Percentiles rank a stretch among this genome's conserved stretches.
phyloP scores from a whole-genome alignment of 2,329 filamentous ascomycete species.

The Diaporthe sp. region DNA sequence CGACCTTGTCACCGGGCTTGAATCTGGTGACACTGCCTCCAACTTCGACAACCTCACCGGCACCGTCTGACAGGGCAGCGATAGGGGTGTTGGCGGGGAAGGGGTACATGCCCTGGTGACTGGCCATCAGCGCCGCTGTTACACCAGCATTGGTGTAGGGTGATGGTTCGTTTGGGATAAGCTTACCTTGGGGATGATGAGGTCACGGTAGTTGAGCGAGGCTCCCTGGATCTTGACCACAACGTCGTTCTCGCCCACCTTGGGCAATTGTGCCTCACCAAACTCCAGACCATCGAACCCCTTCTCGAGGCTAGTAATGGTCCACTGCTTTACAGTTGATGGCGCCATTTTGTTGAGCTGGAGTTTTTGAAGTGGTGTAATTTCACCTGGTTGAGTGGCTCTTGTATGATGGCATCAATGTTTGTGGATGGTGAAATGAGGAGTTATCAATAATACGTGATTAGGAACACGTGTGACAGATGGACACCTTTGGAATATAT shows the following conservation, averaged over 20 bases:
- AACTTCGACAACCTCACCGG: slow-evolving; percentile 63
- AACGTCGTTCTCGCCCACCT: slow-evolving; percentile 76
- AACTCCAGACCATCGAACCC: slow-evolving; percentile 71
- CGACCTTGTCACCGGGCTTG: slow-evolving; percentile 63
- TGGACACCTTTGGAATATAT: slow-evolving; percentile 1
- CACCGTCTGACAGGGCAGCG: slow-evolving; percentile 63
- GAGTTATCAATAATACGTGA: neutral
- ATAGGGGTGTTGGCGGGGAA: slow-evolving; percentile 55
- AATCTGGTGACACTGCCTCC: slow-evolving; percentile 60
- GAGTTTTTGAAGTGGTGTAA: neutral
- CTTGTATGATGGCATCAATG: neutral
- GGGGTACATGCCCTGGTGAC: slow-evolving; percentile 54
- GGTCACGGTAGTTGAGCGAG: slow-evolving; percentile 66
- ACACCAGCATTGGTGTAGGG: neutral
- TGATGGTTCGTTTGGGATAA: neutral
- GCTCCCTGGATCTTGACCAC: slow-evolving; percentile 71
- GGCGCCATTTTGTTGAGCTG: slow-evolving; percentile 36
- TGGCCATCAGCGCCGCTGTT: slow-evolving; percentile 16
- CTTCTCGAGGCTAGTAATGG: slow-evolving; percentile 57
- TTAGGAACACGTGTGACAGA: neutral
- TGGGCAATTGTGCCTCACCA: slow-evolving; percentile 64
- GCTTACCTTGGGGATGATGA: slow-evolving; percentile 56
- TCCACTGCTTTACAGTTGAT: slow-evolving; percentile 66
- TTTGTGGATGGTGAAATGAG: neutral
- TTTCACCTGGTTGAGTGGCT: neutral